Evolutionary conservation across 2,329 filamentous ascomycete genomes (phyloP).

Genomic region (Apiospora phragmitis): DNA sequence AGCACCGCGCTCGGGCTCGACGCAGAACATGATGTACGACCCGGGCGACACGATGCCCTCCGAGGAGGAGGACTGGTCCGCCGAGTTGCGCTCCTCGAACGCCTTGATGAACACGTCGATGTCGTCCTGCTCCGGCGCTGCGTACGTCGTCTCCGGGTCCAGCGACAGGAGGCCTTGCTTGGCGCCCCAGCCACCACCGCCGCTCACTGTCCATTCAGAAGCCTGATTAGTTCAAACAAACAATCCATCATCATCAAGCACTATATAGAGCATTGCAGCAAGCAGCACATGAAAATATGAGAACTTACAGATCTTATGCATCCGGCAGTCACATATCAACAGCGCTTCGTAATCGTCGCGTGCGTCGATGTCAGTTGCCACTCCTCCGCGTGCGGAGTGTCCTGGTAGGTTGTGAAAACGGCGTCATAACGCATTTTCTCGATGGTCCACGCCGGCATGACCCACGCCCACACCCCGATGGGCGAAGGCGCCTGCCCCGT

Average conservation of each 20-base stretch:
- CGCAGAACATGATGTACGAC: slow-evolving; percentile 67
- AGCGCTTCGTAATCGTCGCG: slow-evolving; percentile 33
- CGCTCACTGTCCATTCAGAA: slow-evolving; percentile 58
- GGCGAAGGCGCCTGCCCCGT: slow-evolving; percentile 33
- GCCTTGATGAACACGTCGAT: slow-evolving; percentile 55
- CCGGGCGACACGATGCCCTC: slow-evolving; percentile 62
- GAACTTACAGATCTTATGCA: slow-evolving; percentile 48
- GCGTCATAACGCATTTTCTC: slow-evolving; percentile 15
- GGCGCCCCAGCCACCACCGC: slow-evolving; percentile 81
- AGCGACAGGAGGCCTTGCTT: slow-evolving; percentile 79
- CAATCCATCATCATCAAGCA: slow-evolving; percentile 17
- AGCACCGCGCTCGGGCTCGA: slow-evolving; percentile 34
- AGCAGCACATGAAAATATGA: neutral
- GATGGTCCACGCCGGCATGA: slow-evolving; percentile 49
- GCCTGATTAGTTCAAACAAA: neutral
- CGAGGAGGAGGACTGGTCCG: slow-evolving; percentile 30
- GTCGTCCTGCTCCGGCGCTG: slow-evolving; percentile 49
- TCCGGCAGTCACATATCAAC: slow-evolving; percentile 43
- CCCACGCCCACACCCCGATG: slow-evolving; percentile 72
- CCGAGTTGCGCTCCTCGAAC: slow-evolving; percentile 38
- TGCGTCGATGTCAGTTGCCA: slow-evolving; percentile 25
- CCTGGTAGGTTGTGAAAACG: slow-evolving; percentile 23
- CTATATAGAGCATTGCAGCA: slow-evolving; percentile 6
- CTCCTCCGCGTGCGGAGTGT: slow-evolving; percentile 26
- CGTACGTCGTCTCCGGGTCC: slow-evolving; percentile 65